Evolutionary conservation across 192 early-diverging fungal genomes (phyloP).

Genomic region (Linnemannia exigua): DNA sequence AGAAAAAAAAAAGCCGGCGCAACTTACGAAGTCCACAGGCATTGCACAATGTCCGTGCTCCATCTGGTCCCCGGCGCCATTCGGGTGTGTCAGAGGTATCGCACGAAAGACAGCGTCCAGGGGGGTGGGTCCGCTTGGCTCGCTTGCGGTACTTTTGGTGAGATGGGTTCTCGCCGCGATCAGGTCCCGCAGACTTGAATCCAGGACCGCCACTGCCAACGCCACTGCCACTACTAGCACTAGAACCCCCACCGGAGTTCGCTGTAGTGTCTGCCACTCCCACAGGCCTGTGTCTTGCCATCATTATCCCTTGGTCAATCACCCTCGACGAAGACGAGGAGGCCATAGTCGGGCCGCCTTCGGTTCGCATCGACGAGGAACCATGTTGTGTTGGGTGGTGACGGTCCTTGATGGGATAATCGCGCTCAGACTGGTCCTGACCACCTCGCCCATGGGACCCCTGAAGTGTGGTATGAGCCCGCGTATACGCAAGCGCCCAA

Average conservation of each 20-base stretch:
- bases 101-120: slow-evolving; percentile 83
- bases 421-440: background rate
- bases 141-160: slow-evolving; percentile 54
- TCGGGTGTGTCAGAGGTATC: slow-evolving; percentile 91
- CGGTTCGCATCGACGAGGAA: background rate
- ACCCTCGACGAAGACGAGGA: background rate
- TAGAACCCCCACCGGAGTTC: background rate
- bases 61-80: slow-evolving; percentile 94
- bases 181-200: background rate
- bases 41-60: slow-evolving; percentile 94
- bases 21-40: slow-evolving; percentile 92
- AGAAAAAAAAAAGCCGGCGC: background rate
- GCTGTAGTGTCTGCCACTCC: background rate
- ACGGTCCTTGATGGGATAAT: background rate
- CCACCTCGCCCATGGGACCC: background rate
- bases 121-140: slow-evolving; percentile 70
- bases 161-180: background rate
- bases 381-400: background rate
- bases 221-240: background rate
- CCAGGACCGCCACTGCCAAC: background rate
- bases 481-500: background rate
- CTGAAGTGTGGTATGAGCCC: background rate
- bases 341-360: background rate
- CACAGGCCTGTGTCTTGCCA: background rate
- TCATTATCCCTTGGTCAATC: background rate